These are phyloP conservation scores for Wickerhamiella allomyrinae DNA, from an alignment of 805 yeast genomes.

Conservation along the genomic window DNA sequence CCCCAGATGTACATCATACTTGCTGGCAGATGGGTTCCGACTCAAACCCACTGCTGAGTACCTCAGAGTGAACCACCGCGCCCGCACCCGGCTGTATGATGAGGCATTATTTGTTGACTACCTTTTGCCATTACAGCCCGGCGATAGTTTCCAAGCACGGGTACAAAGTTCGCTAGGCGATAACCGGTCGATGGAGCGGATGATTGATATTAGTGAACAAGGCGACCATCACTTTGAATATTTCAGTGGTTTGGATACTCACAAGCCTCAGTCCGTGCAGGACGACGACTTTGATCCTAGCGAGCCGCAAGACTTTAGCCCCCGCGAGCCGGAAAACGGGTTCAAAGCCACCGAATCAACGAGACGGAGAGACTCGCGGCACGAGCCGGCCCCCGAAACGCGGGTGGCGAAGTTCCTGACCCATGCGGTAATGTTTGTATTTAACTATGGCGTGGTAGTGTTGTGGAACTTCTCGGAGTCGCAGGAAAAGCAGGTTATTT, in stretches of 20 bases:
- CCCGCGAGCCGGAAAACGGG: slow-evolving; percentile 8
- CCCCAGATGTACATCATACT: slow-evolving; percentile 82
- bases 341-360: not conserved
- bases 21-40: slow-evolving; percentile 72
- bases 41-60: slow-evolving; percentile 49
- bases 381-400: slow-evolving; percentile 2
- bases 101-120: slow-evolving; percentile 90
- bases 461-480: slow-evolving; percentile 92
- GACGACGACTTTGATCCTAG: slow-evolving; percentile 64
- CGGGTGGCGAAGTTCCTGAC: slow-evolving; percentile 31
- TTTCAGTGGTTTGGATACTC: slow-evolving; percentile 55
- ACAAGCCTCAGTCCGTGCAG: slow-evolving; percentile 33
- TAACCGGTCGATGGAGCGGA: slow-evolving; percentile 48
- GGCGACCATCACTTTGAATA: slow-evolving; percentile 87
- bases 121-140: slow-evolving; percentile 73
- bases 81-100: slow-evolving; percentile 75
- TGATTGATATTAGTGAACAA: slow-evolving; percentile 69
- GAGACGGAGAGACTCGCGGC: not conserved
- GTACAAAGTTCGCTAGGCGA: slow-evolving; percentile 25
- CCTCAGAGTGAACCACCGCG: slow-evolving; percentile 57
- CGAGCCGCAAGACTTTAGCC: slow-evolving; percentile 80
- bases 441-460: slow-evolving; percentile 90
- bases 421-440: slow-evolving; percentile 69
- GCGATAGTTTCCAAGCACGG: slow-evolving; percentile 31
- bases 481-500: slow-evolving; percentile 86